These are phyloP conservation scores for Colletotrichum costaricense DNA, from an alignment of 2,329 filamentous ascomycete species.

Conservation along the genomic window DNA sequence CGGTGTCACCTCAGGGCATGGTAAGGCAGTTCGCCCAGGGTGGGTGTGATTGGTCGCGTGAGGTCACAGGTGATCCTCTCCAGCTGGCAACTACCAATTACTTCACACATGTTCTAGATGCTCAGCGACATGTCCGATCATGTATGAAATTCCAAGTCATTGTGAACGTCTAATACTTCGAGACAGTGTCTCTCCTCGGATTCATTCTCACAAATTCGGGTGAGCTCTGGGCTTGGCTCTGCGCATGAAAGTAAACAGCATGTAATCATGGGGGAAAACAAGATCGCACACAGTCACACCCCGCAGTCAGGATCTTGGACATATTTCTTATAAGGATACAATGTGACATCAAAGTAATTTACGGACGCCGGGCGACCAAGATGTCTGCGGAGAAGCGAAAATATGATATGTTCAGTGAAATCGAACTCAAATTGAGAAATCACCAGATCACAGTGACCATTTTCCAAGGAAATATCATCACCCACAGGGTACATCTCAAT, in stretches of 20 bases:
- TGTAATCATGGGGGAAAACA: background rate
- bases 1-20: background rate
- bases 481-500: too few relatives aligned
- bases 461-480: too few relatives aligned
- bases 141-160: background rate
- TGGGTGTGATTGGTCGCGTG: slow-evolving; percentile 19
- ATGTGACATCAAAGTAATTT: too few relatives aligned
- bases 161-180: background rate
- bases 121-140: background rate
- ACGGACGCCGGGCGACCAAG: too few relatives aligned
- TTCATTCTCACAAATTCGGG: background rate
- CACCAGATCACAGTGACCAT: too few relatives aligned
- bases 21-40: background rate
- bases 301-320: background rate
- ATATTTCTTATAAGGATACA: too few relatives aligned
- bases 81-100: background rate
- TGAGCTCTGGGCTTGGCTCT: background rate
- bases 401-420: too few relatives aligned
- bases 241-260: too few relatives aligned
- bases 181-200: background rate
- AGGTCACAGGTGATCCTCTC: background rate
- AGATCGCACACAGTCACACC: background rate
- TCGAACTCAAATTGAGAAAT: too few relatives aligned
- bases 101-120: background rate
- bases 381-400: too few relatives aligned